phyloP scores from a whole-genome alignment of 192 early-diverging fungal genomes.

The Coemansia sp. region DNA sequence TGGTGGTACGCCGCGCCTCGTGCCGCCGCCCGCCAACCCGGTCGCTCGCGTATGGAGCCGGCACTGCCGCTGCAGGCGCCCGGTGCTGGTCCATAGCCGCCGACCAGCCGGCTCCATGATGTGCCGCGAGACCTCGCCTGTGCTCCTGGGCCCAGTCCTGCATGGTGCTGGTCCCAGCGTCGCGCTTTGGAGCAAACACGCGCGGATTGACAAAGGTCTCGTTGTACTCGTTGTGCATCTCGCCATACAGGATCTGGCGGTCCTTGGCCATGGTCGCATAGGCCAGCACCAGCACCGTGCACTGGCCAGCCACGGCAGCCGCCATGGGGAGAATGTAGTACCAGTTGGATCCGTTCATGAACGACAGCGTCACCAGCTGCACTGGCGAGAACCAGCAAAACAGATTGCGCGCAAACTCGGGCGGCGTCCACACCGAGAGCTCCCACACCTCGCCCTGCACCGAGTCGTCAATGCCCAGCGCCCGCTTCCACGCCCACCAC shows the following conservation, averaged over 20 bases:
- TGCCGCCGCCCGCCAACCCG: background rate
- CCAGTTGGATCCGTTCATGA: slow-evolving; percentile 54
- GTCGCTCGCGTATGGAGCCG: background rate
- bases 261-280: slow-evolving; percentile 53
- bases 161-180: slow-evolving; percentile 43
- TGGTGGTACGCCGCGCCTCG: background rate
- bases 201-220: slow-evolving; percentile 59
- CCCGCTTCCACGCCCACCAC: slow-evolving; percentile 35
- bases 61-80: background rate
- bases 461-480: slow-evolving; percentile 28
- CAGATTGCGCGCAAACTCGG: slow-evolving; percentile 44
- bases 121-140: background rate
- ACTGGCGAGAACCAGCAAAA: slow-evolving; percentile 61
- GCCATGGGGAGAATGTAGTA: slow-evolving; percentile 56
- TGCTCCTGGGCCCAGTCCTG: slow-evolving; percentile 33
- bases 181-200: slow-evolving; percentile 56
- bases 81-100: background rate
- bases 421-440: slow-evolving; percentile 48
- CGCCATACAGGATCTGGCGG: slow-evolving; percentile 57
- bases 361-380: slow-evolving; percentile 55
- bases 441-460: slow-evolving; percentile 49
- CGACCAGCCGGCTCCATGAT: background rate
- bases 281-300: slow-evolving; percentile 34
- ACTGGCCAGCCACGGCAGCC: slow-evolving; percentile 49
- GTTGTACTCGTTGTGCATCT: slow-evolving; percentile 61